Evolutionary conservation across 2,329 filamentous ascomycete species (phyloP).

Genomic region (Trichoderma simmonsii): DNA sequence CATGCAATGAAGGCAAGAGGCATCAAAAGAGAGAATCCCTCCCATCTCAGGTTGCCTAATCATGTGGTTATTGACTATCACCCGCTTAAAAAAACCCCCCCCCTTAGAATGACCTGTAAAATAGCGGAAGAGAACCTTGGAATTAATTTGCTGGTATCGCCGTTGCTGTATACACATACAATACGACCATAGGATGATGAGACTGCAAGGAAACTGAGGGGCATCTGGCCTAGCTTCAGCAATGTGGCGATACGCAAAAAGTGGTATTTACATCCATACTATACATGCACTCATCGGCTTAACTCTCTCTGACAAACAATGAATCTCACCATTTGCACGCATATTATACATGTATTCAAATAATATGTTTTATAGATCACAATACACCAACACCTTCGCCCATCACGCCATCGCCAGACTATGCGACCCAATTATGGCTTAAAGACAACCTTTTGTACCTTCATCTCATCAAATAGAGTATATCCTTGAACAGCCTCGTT

Average conservation of each 20-base stretch:
- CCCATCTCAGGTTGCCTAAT: not conserved
- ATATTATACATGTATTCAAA: not conserved
- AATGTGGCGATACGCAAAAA: not conserved
- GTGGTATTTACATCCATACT: no score
- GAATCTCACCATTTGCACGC: not conserved
- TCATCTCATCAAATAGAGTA: slow-evolving; percentile 68
- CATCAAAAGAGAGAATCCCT: not conserved
- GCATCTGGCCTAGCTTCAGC: not conserved
- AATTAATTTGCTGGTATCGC: not conserved
- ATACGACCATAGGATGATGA: not conserved
- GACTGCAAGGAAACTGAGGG: not conserved
- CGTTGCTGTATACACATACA: not conserved
- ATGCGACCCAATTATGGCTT: slow-evolving; percentile 33
- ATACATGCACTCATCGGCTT: not conserved
- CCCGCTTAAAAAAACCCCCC: no score
- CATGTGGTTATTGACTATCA: not conserved
- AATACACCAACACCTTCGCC: not conserved
- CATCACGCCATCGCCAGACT: not conserved
- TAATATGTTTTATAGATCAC: not conserved
- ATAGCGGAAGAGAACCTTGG: no score
- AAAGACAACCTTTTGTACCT: slow-evolving; percentile 72
- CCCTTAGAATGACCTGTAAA: not conserved
- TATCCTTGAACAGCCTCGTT: slow-evolving; percentile 65
- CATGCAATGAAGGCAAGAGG: not conserved
- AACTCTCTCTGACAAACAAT: not conserved